These are phyloP conservation scores for Voacanga thouarsii DNA, from an alignment of 257 asterid genomes.

Conservation along the genomic window DNA sequence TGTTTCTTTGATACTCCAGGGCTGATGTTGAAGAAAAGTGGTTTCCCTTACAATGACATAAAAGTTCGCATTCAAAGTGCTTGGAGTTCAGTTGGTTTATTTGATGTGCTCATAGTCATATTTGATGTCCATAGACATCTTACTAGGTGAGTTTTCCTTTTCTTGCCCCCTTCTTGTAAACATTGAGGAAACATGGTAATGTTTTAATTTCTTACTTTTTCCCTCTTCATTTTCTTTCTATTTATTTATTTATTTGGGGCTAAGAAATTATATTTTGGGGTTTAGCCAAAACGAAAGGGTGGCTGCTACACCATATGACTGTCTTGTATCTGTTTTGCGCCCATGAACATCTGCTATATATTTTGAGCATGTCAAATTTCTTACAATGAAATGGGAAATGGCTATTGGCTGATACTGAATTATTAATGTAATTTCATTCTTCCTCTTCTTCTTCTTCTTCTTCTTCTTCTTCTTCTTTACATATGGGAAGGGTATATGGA, in stretches of 20 bases:
- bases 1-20: constrained; percentile 99
- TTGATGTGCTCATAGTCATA: constrained; percentile 76
- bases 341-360: not conserved
- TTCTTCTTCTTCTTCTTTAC: too few species aligned
- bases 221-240: not conserved
- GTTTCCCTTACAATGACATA: constrained; percentile 74
- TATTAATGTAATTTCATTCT: too few species aligned
- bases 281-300: not conserved
- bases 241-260: not conserved
- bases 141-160: constrained; percentile 52
- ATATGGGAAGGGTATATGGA: too few species aligned
- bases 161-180: not conserved
- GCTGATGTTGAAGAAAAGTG: constrained; percentile 86
- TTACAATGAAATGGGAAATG: not conserved
- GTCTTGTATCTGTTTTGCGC: not conserved
- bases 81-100: constrained; percentile 79
- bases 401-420: not conserved
- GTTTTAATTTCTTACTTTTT: not conserved
- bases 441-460: too few species aligned
- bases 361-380: not conserved
- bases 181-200: not conserved
- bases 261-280: not conserved
- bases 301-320: not conserved
- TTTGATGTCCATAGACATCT: constrained; percentile 96
- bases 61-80: constrained; percentile 86